A percentile compares a stretch with the other conserved stretches of the same genome.
These are phyloP conservation scores for Xylaria sp. DNA, from an alignment of 2,329 filamentous ascomycete genomes.

Conservation along the genomic window DNA sequence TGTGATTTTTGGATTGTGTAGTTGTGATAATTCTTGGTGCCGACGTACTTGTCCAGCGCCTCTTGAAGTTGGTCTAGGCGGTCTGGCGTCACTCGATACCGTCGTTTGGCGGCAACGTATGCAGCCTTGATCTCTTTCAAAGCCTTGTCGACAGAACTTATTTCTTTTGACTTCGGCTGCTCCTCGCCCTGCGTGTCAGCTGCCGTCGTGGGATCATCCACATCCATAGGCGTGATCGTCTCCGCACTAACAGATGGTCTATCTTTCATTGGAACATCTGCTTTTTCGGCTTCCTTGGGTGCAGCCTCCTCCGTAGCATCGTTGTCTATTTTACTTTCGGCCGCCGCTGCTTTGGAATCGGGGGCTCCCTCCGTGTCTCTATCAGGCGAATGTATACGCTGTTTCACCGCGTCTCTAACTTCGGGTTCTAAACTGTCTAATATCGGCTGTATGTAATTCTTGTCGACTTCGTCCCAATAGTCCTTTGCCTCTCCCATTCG, in stretches of 20 bases:
- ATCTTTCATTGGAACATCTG: constrained; percentile 13
- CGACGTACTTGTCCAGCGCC: constrained; percentile 78
- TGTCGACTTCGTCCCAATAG: constrained; percentile 87
- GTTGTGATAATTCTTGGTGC: constrained; percentile 95
- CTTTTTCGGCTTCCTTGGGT: constrained; percentile 28
- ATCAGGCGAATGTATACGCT: constrained; percentile 63
- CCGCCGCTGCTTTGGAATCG: constrained; percentile 28
- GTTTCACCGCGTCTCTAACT: constrained; percentile 70
- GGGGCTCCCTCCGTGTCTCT: constrained; percentile 34
- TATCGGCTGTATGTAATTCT: constrained; percentile 80
- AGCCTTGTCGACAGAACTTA: constrained; percentile 69
- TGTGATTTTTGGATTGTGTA: constrained; percentile 92
- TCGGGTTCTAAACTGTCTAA: constrained; percentile 71
- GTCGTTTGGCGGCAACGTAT: constrained; percentile 83
- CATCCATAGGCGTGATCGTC: constrained; percentile 45
- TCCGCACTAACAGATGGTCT: constrained; percentile 31
- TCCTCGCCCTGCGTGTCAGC: constrained; percentile 29
- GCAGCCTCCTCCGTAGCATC: constrained; percentile 14
- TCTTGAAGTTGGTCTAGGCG: constrained; percentile 81
- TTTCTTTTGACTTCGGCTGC: constrained; percentile 53
- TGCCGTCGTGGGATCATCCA: constrained; percentile 36
- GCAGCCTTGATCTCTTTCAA: constrained; percentile 81
- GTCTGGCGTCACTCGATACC: constrained; percentile 79
- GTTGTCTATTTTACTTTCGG: constrained; percentile 30
- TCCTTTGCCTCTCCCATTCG: constrained; percentile 80